Conservation (phyloP, 805 yeast genomes). For the Tetrapisispora phaffii region DNA sequence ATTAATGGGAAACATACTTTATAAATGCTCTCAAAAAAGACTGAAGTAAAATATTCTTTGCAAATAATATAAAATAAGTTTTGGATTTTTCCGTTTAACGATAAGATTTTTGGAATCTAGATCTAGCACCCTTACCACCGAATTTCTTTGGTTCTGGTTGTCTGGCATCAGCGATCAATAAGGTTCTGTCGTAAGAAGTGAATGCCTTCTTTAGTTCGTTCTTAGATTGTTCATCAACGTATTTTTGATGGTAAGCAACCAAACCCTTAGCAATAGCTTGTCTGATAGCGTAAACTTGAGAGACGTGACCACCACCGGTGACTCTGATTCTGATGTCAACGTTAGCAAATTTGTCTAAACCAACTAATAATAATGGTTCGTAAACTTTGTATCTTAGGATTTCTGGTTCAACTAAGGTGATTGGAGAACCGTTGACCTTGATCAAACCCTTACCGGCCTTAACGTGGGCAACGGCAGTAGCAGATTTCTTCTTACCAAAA, state of each 20-base stretch:
- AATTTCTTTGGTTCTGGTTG: conserved; percentile 99
- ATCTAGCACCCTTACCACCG: conserved; percentile 99
- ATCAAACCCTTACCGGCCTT: conserved; percentile 99
- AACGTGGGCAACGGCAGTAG: conserved; percentile 99
- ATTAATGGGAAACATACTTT: conserved; percentile 1
- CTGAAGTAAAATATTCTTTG: background rate
- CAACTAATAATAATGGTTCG: conserved; percentile 98
- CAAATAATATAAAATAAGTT: background rate
- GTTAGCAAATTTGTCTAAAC: conserved; percentile 97
- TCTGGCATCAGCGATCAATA: conserved; percentile 98
- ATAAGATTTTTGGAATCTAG: conserved; percentile 99
- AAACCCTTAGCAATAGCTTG: conserved; percentile 99
- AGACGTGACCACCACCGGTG: conserved; percentile 99
- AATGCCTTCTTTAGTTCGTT: conserved; percentile 98
- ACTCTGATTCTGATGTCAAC: conserved; percentile 98
- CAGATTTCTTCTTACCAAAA: conserved; percentile 99
- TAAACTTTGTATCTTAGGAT: conserved; percentile 98
- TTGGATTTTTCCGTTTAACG: conserved; percentile 52
- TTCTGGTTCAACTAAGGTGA: conserved; percentile 98
- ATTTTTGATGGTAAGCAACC: conserved; percentile 98
- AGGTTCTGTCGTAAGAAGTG: conserved; percentile 97
- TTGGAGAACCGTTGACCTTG: conserved; percentile 99
- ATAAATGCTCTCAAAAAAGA: background rate
- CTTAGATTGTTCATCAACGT: conserved; percentile 98
- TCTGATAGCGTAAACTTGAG: conserved; percentile 99